phyloP scores from a whole-genome alignment of 2,329 filamentous ascomycete genomes.

The Fusarium sp. region DNA sequence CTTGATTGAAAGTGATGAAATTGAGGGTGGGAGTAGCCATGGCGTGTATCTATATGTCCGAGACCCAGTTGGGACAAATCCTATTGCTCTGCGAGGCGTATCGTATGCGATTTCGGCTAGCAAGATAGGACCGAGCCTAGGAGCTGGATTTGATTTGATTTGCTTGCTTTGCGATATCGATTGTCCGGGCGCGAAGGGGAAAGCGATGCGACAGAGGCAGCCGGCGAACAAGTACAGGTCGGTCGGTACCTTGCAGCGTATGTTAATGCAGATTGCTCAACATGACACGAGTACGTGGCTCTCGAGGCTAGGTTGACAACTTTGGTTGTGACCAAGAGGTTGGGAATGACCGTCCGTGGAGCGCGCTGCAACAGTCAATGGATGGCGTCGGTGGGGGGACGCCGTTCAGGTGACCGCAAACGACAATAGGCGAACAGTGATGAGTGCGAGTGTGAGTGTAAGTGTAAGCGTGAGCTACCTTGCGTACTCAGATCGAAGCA shows the following conservation, averaged over 20 bases:
- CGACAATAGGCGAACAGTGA: background rate
- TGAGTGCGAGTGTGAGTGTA: background rate
- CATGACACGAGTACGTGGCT: constrained; percentile 19
- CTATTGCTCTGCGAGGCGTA: background rate
- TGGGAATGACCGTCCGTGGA: constrained; percentile 25
- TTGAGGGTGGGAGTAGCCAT: constrained; percentile 84
- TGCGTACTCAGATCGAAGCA: background rate
- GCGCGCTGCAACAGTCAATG: constrained; percentile 11
- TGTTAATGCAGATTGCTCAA: constrained; percentile 13
- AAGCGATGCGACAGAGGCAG: constrained; percentile 1
- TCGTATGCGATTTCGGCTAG: background rate
- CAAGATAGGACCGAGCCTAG: background rate
- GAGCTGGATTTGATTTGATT: background rate
- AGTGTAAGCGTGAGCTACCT: background rate
- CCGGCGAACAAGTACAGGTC: background rate
- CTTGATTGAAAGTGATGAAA: constrained; percentile 99
- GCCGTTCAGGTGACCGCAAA: background rate
- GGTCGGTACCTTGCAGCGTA: constrained; percentile 5
- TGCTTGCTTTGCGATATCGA: background rate
- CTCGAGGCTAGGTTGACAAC: constrained; percentile 11
- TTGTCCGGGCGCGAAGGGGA: background rate
- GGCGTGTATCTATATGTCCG: constrained; percentile 34
- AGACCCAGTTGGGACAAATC: background rate
- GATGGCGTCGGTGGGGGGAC: background rate
- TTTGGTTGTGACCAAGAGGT: constrained; percentile 38